Conservation (phyloP, 2,329 filamentous ascomycete genomes). For the Rugonectria rugulosa region DNA sequence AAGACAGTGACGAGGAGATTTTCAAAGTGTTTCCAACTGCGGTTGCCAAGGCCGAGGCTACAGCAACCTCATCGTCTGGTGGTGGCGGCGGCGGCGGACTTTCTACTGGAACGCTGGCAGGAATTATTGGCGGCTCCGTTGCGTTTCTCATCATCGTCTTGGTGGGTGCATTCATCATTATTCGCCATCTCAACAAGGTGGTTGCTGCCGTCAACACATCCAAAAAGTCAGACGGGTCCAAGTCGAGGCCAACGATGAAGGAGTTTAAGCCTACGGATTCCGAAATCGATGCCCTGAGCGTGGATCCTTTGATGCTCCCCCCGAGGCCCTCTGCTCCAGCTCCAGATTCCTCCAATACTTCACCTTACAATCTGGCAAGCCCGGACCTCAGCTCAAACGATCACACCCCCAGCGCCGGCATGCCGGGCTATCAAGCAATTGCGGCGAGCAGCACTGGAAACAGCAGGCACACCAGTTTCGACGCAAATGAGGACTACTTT, state of each 20-base stretch:
- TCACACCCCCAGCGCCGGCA: conserved; percentile 35
- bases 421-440: conserved; percentile 35
- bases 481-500: conserved; percentile 43
- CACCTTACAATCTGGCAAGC: conserved; percentile 31
- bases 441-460: conserved; percentile 33
- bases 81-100: conserved; percentile 44
- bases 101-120: conserved; percentile 54
- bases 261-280: conserved; percentile 52
- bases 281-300: conserved; percentile 52
- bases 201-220: conserved; percentile 50
- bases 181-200: conserved; percentile 58
- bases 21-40: conserved; percentile 55
- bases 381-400: conserved; percentile 40
- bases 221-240: conserved; percentile 41
- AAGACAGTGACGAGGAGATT: conserved; percentile 40
- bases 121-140: conserved; percentile 61
- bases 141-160: conserved; percentile 57
- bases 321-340: conserved; percentile 37
- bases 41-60: conserved; percentile 54
- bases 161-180: conserved; percentile 55
- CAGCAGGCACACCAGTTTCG: conserved; percentile 41
- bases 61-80: conserved; percentile 36
- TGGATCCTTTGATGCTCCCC: conserved; percentile 49
- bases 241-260: conserved; percentile 45
- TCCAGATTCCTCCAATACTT: conserved; percentile 28